Conservation (phyloP, 352 stramenopile species). For the Phytopythium delawarense region DNA sequence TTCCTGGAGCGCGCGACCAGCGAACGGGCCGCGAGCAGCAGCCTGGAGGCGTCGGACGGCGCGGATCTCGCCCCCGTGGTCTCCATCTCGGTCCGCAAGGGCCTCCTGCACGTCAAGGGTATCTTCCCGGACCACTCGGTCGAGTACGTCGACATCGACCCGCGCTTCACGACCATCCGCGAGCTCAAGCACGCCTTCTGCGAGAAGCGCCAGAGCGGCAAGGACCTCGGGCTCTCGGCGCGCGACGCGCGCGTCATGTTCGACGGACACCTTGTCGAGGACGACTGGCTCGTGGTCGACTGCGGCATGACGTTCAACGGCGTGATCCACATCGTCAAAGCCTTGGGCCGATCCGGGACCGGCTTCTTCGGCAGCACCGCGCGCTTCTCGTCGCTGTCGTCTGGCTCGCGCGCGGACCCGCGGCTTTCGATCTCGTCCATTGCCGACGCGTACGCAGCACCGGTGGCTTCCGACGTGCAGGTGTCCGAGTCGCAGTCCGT, state of each 20-base stretch:
- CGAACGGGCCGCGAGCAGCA: conserved; percentile 10
- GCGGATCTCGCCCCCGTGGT: conserved; percentile 34
- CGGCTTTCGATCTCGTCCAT: conserved; percentile 75
- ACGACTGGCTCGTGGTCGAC: conserved; percentile 80
- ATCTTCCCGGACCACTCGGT: conserved; percentile 80
- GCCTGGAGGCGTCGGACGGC: not conserved
- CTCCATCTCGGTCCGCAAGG: conserved; percentile 41
- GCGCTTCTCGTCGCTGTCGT: conserved; percentile 8
- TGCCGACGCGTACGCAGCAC: conserved; percentile 48
- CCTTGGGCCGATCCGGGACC: conserved; percentile 2
- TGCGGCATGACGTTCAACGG: conserved; percentile 73
- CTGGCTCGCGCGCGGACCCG: conserved; percentile 19
- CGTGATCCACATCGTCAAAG: conserved; percentile 62
- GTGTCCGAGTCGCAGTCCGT: conserved; percentile 8
- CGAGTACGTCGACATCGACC: conserved; percentile 78
- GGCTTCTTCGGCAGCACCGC: conserved; percentile 9
- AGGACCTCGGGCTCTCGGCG: conserved; percentile 39
- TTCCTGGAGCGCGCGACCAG: not conserved
- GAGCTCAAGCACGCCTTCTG: conserved; percentile 67
- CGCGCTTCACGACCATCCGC: conserved; percentile 61
- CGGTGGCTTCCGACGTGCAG: conserved; percentile 14
- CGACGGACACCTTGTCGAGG: conserved; percentile 62
- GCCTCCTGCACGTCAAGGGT: conserved; percentile 73
- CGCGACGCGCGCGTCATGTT: conserved; percentile 69
- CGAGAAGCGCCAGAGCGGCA: conserved; percentile 36